phyloP scores from a whole-genome alignment of 1,284 basidiomycete species.

The Golubevia sp. region DNA sequence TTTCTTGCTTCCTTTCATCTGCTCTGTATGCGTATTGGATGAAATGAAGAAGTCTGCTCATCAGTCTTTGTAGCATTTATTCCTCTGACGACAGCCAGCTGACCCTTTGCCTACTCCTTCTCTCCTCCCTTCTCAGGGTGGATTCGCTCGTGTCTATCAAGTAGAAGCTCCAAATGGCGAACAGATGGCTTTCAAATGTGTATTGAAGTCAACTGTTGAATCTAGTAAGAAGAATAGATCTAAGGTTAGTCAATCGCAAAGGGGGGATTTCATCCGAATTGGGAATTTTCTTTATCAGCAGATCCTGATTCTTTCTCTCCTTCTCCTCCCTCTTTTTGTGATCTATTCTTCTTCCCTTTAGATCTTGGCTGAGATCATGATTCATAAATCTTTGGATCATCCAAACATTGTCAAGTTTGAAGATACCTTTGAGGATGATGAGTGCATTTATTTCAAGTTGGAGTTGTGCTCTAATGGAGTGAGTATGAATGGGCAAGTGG shows the following conservation, averaged over 20 bases:
- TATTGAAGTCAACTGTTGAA: slow-evolving; percentile 47
- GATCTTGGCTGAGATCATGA: slow-evolving; percentile 61
- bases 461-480: slow-evolving; percentile 55
- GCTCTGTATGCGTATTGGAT: no score
- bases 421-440: slow-evolving; percentile 55
- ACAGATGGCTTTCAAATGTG: slow-evolving; percentile 55
- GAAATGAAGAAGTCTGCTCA: no score
- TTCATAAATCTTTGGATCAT: slow-evolving; percentile 56
- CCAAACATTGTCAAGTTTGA: slow-evolving; percentile 55
- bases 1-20: no score
- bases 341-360: neutral
- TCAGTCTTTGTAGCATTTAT: no score
- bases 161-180: slow-evolving; percentile 33
- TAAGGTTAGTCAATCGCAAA: slow-evolving; percentile 20
- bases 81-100: no score
- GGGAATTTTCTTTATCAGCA: neutral
- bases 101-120: no score
- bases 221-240: slow-evolving; percentile 47
- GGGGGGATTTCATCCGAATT: neutral
- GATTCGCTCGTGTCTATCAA: slow-evolving; percentile 56
- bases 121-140: slow-evolving; percentile 27
- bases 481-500: slow-evolving; percentile 10
- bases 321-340: neutral
- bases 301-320: neutral
- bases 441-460: slow-evolving; percentile 56